phyloP scores from a whole-genome alignment of 192 early-diverging fungal species.

The Linnemannia hyalina region DNA sequence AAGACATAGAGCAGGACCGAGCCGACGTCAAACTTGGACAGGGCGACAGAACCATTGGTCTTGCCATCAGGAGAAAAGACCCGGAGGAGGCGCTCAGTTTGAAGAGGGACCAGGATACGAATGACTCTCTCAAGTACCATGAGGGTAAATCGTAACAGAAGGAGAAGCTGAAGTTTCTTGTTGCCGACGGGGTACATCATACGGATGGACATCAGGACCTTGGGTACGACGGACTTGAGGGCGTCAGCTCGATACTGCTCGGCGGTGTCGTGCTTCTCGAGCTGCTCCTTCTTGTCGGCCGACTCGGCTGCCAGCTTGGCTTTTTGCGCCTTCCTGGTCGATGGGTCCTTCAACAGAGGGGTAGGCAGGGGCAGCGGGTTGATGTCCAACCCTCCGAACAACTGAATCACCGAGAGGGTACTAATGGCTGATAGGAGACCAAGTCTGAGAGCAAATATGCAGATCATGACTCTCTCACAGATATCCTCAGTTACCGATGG shows the following conservation, averaged over 20 bases:
- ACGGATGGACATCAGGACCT: slow-evolving; percentile 9
- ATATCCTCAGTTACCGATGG: not conserved
- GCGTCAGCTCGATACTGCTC: slow-evolving; percentile 8
- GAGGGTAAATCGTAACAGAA: not conserved
- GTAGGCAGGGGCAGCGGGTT: not conserved
- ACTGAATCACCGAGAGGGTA: not conserved
- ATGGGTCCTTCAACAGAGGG: slow-evolving; percentile 1
- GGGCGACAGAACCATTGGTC: not conserved
- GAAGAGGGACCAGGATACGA: slow-evolving; percentile 11
- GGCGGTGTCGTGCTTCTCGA: not conserved
- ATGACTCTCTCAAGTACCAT: not conserved
- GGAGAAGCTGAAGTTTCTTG: not conserved
- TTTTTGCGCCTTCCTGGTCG: not conserved
- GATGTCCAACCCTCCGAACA: not conserved
- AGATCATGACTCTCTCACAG: not conserved
- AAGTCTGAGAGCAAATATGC: not conserved
- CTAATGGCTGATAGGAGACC: not conserved
- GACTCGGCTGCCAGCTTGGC: not conserved
- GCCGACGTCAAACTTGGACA: slow-evolving; percentile 10
- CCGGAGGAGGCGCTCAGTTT: slow-evolving; percentile 21
- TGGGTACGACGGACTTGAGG: slow-evolving; percentile 10
- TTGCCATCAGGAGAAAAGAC: not conserved
- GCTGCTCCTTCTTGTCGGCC: not conserved
- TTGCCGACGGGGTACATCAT: slow-evolving; percentile 10
- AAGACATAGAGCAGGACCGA: slow-evolving; percentile 13